Percentiles rank a stretch among this genome's conserved stretches.
Conservation (phyloP, 2,329 filamentous ascomycete genomes). For the Fusarium pininemorale region DNA sequence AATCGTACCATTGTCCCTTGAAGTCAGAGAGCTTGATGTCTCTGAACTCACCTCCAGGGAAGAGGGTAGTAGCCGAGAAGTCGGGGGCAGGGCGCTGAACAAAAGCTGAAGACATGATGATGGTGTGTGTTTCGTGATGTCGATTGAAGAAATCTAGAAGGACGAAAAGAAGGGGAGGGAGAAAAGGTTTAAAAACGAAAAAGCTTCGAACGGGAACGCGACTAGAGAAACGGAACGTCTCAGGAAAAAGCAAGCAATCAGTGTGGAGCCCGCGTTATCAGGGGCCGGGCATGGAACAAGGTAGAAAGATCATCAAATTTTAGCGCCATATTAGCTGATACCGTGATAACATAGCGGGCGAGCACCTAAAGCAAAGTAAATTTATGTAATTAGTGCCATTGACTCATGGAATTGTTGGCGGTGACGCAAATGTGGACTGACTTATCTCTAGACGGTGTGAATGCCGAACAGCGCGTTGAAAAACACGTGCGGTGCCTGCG, state of each 20-base stretch:
- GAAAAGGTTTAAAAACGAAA: neutral
- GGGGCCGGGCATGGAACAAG: constrained; percentile 26
- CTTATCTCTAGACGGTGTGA: neutral
- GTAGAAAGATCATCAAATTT: constrained; percentile 29
- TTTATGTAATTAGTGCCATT: constrained; percentile 12
- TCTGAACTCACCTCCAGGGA: constrained; percentile 59
- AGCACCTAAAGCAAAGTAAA: neutral
- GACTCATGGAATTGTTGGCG: neutral
- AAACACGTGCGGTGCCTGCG: constrained; percentile 11
- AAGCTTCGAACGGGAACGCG: neutral
- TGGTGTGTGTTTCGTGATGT: neutral
- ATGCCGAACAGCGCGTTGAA: neutral
- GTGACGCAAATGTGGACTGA: constrained; percentile 21
- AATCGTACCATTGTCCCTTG: constrained; percentile 56
- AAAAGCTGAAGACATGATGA: constrained; percentile 54
- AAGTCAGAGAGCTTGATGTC: constrained; percentile 57
- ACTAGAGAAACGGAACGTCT: neutral
- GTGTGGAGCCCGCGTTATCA: constrained; percentile 25
- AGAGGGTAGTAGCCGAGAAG: constrained; percentile 61
- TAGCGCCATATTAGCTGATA: constrained; percentile 32
- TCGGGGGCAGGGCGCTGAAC: constrained; percentile 59
- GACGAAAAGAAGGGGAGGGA: neutral
- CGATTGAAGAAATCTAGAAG: neutral
- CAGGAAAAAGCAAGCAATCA: constrained; percentile 29
- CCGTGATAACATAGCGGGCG: neutral